These are phyloP conservation scores for Calonectria fujianensis DNA, from an alignment of 2,329 filamentous ascomycete genomes.

Conservation along the genomic window DNA sequence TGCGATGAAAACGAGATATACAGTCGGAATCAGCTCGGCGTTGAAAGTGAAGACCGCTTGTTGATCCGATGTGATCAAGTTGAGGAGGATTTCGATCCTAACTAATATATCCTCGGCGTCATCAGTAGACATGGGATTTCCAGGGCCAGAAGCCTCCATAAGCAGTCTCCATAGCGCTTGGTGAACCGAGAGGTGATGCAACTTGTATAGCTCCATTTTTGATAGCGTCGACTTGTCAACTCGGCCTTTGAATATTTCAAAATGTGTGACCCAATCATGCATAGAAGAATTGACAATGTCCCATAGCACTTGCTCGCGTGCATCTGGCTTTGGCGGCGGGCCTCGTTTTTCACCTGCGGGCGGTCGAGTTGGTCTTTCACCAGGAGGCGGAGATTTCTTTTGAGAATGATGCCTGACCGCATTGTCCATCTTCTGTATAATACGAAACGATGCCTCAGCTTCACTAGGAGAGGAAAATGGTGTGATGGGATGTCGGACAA, in stretches of 20 bases:
- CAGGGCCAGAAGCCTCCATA: conserved; percentile 4
- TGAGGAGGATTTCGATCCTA: neutral
- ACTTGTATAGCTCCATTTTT: conserved; percentile 3
- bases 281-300: conserved; percentile 17
- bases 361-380: neutral
- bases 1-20: conserved; percentile 17
- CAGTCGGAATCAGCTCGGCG: conserved; percentile 12
- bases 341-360: neutral
- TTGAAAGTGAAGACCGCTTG: conserved; percentile 23
- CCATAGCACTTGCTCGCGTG: conserved; percentile 5
- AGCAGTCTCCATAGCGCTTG: neutral
- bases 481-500: conserved; percentile 9
- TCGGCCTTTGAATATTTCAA: conserved; percentile 20
- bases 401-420: conserved; percentile 16
- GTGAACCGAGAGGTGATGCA: conserved; percentile 6
- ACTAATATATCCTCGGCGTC: neutral
- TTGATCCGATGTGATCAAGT: neutral
- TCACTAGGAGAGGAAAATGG: conserved; percentile 3
- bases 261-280: conserved; percentile 19
- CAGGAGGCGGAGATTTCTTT: neutral
- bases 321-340: neutral
- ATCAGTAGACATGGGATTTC: neutral
- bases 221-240: conserved; percentile 11
- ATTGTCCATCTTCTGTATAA: conserved; percentile 11
- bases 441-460: conserved; percentile 1